phyloP scores from a whole-genome alignment of 495 filamentous ascomycete genomes.

The Pseudomonodictys pantanalensis region DNA sequence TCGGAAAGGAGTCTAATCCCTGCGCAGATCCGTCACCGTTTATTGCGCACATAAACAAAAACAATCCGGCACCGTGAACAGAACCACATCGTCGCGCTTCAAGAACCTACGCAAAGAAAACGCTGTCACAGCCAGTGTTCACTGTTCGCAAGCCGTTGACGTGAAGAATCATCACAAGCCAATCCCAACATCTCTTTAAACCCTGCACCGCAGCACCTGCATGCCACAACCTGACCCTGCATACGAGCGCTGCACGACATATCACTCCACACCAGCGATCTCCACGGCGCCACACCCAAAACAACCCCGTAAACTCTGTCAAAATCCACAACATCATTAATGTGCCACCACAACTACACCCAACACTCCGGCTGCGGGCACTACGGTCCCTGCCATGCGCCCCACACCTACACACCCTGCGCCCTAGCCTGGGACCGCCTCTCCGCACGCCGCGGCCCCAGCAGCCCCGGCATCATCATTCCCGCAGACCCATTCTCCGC shows the following conservation, averaged over 20 bases:
- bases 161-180: too few relatives aligned
- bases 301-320: neutral
- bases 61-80: neutral
- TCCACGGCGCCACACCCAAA: neutral
- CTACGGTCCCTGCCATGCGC: neutral
- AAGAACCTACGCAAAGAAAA: too few relatives aligned
- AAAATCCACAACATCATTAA: neutral
- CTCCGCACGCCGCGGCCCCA: neutral
- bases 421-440: neutral
- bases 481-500: neutral
- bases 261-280: neutral
- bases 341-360: slow-evolving; percentile 25
- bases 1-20: neutral
- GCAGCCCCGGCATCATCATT: neutral
- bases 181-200: too few relatives aligned
- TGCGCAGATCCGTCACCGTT: neutral
- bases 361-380: slow-evolving; percentile 20
- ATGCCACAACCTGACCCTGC: too few relatives aligned
- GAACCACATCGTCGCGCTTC: neutral
- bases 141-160: too few relatives aligned
- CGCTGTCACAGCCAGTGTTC: too few relatives aligned
- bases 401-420: slow-evolving; percentile 14
- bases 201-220: too few relatives aligned
- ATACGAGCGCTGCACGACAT: too few relatives aligned
- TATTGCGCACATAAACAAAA: neutral